Conservation (phyloP, 2,329 filamentous ascomycete species). For the Fusarium nelsonii region DNA sequence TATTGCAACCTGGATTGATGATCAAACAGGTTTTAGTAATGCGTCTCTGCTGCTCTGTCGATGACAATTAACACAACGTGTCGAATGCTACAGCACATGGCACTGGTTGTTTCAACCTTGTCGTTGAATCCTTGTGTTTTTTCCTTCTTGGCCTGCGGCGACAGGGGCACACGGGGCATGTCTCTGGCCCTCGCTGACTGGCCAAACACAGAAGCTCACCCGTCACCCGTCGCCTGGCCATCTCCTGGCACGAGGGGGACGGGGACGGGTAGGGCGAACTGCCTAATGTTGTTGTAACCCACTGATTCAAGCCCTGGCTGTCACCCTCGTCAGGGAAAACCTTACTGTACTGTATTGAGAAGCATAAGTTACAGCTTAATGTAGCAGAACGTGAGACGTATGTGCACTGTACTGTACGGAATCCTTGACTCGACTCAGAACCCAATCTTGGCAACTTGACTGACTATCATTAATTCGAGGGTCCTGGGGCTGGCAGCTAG, state of each 20-base stretch:
- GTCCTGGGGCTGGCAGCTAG: slow-evolving; percentile 2
- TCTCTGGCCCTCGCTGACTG: slow-evolving; percentile 25
- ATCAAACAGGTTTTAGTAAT: slow-evolving; percentile 2
- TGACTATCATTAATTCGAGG: slow-evolving; percentile 18
- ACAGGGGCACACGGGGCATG: slow-evolving; percentile 16
- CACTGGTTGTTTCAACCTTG: slow-evolving; percentile 1
- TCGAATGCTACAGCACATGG: not conserved
- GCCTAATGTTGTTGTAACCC: slow-evolving; percentile 1
- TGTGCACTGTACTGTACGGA: not conserved
- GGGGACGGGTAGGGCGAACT: slow-evolving; percentile 18
- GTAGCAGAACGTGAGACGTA: not conserved
- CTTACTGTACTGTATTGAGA: not conserved
- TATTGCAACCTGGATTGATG: slow-evolving; percentile 7
- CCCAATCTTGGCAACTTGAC: slow-evolving; percentile 12
- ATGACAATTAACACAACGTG: slow-evolving; percentile 12
- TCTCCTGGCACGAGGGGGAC: slow-evolving; percentile 5
- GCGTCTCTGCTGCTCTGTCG: slow-evolving; percentile 14
- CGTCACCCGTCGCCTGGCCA: slow-evolving; percentile 11
- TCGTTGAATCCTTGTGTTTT: not conserved
- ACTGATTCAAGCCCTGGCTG: not conserved
- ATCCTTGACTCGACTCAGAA: not conserved
- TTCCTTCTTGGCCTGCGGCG: slow-evolving; percentile 1
- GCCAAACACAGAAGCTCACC: slow-evolving; percentile 15
- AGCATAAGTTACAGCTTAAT: no score
- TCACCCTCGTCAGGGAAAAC: not conserved